These are phyloP conservation scores for Fusarium proliferatum DNA, from an alignment of 2,329 filamentous ascomycete species.

Conservation along the genomic window DNA sequence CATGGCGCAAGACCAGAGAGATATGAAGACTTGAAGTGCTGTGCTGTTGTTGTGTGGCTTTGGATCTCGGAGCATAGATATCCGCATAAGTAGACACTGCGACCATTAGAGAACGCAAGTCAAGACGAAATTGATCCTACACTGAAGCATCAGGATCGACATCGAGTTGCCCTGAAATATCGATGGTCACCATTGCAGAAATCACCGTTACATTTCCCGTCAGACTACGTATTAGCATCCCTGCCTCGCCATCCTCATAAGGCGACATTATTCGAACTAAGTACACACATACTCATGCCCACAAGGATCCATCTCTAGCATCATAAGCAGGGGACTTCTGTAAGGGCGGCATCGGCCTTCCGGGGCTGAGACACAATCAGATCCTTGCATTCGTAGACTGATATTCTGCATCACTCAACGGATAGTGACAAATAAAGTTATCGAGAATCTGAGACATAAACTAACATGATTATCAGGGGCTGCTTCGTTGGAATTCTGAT, in stretches of 20 bases:
- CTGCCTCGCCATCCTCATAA: neutral
- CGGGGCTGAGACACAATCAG: slow-evolving; percentile 4
- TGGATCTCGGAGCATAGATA: neutral
- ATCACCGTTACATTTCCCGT: neutral
- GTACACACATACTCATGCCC: neutral
- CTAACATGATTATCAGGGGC: neutral
- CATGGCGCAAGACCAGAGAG: neutral
- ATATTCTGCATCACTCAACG: neutral
- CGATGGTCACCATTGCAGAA: neutral
- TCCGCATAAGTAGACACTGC: neutral
- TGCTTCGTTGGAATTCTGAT: slow-evolving; percentile 7
- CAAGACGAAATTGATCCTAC: neutral
- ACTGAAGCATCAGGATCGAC: neutral
- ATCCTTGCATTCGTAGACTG: neutral
- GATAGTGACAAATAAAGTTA: neutral
- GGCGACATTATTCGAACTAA: neutral
- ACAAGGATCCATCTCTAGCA: neutral
- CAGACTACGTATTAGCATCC: neutral
- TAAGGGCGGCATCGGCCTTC: neutral
- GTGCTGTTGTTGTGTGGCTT: neutral
- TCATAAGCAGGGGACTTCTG: slow-evolving; percentile 1
- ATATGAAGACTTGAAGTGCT: neutral
- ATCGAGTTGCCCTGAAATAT: neutral
- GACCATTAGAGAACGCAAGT: neutral
- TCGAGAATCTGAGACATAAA: neutral